These are phyloP conservation scores for Daldinia grandis DNA, from an alignment of 495 filamentous ascomycete genomes.

Conservation along the genomic window DNA sequence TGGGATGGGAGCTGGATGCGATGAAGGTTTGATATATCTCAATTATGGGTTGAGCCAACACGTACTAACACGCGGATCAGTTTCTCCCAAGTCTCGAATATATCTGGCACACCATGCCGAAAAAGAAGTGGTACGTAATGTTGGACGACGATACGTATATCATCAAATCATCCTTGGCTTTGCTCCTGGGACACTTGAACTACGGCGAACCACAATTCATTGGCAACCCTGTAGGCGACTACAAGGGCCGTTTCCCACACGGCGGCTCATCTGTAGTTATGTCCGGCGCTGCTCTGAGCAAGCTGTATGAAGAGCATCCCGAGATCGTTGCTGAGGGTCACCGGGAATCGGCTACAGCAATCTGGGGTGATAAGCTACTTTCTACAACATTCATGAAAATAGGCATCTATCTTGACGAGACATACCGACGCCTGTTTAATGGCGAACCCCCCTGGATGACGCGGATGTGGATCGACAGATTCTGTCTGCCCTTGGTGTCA, in stretches of 20 bases:
- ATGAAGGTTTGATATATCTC: constrained; percentile 51
- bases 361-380: constrained; percentile 56
- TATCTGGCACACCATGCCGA: constrained; percentile 50
- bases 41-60: not conserved
- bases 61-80: constrained; percentile 38
- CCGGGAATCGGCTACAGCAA: constrained; percentile 49
- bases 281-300: constrained; percentile 52
- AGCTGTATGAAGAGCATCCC: constrained; percentile 47
- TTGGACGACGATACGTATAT: constrained; percentile 60
- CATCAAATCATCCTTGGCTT: constrained; percentile 50
- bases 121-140: constrained; percentile 61
- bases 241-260: constrained; percentile 57
- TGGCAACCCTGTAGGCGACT: constrained; percentile 61
- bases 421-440: constrained; percentile 55
- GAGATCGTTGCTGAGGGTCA: constrained; percentile 44
- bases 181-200: constrained; percentile 53
- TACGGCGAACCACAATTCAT: constrained; percentile 52
- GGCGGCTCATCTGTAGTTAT: constrained; percentile 57
- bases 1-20: constrained; percentile 60
- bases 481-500: constrained; percentile 52
- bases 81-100: constrained; percentile 56
- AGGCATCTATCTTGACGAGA: constrained; percentile 55
- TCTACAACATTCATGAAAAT: constrained; percentile 51
- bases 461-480: constrained; percentile 51
- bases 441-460: constrained; percentile 54